Evolutionary conservation across 139 green algal genomes (phyloP).

Genomic region (Chlorella sp.): DNA sequence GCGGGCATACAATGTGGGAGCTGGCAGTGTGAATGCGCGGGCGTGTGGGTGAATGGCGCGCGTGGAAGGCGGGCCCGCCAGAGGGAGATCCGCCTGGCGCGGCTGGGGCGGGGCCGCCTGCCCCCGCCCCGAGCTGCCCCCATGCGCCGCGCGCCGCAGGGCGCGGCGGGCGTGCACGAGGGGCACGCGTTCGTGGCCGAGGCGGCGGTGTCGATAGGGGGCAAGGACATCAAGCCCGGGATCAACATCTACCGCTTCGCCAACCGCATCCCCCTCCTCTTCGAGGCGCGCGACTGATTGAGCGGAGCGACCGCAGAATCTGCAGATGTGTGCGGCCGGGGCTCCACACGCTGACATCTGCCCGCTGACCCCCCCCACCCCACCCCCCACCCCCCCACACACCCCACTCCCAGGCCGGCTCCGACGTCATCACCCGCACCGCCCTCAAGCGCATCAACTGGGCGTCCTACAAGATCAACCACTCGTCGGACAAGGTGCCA

Average conservation of each 20-base stretch:
- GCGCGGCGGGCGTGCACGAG: constrained; percentile 84
- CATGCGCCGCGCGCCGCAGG: no score
- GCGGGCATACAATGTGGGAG: no score
- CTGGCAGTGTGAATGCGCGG: no score
- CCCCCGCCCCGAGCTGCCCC: no score
- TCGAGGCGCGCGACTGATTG: constrained; percentile 70
- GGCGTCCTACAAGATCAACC: constrained; percentile 97
- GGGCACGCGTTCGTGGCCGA: constrained; percentile 97
- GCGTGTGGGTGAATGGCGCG: no score
- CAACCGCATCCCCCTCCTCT: constrained; percentile 97
- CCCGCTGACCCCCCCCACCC: no score
- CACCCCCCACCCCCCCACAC: background rate
- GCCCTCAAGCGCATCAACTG: constrained; percentile 94
- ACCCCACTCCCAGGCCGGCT: constrained; percentile 52
- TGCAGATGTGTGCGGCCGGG: background rate
- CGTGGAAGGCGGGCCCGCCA: no score
- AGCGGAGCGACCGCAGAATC: background rate
- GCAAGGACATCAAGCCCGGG: constrained; percentile 82
- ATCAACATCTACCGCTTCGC: constrained; percentile 95
- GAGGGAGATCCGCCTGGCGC: no score
- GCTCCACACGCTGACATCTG: background rate
- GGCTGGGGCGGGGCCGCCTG: no score
- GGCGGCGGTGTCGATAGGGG: constrained; percentile 89
- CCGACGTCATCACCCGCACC: constrained; percentile 92
- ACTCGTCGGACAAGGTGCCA: constrained; percentile 76